Percentiles rank a stretch among this genome's conserved stretches.
Evolutionary conservation across 352 stramenopile species (phyloP).

Genomic region (Lagenidium giganteum): DNA sequence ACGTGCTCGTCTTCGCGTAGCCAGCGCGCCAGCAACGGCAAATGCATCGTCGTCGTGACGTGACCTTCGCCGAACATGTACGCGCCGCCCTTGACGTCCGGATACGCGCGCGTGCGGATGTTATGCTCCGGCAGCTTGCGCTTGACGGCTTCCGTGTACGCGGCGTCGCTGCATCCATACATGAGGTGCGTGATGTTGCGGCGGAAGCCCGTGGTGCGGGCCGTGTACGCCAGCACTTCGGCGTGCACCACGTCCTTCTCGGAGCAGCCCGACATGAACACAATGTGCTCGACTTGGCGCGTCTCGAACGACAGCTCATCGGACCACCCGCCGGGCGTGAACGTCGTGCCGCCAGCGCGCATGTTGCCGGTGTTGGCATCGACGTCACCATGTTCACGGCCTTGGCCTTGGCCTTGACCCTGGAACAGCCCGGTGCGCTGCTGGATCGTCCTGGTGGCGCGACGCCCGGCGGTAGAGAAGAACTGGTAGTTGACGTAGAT

Average conservation of each 20-base stretch:
- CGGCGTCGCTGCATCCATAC: constrained; percentile 52
- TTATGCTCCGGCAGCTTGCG: constrained; percentile 45
- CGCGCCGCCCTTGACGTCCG: constrained; percentile 19
- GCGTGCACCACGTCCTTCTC: constrained; percentile 56
- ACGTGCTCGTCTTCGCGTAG: constrained; percentile 28
- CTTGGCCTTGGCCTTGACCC: constrained; percentile 4
- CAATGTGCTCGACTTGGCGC: constrained; percentile 54
- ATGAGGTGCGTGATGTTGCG: constrained; percentile 64
- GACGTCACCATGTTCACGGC: constrained; percentile 4
- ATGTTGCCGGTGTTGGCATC: neutral
- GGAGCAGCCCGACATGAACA: constrained; percentile 73
- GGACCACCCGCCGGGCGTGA: too few species aligned
- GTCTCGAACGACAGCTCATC: constrained; percentile 28
- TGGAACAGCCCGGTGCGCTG: too few species aligned
- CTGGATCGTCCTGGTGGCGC: constrained; percentile 5
- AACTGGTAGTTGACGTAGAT: constrained; percentile 70
- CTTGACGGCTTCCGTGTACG: constrained; percentile 27
- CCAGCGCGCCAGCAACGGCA: constrained; percentile 47
- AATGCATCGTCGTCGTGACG: constrained; percentile 61
- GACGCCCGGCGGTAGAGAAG: constrained; percentile 29
- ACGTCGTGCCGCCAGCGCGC: constrained; percentile 6
- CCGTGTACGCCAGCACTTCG: constrained; percentile 65
- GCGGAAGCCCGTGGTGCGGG: constrained; percentile 45
- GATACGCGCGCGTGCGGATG: constrained; percentile 42
- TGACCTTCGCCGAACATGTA: constrained; percentile 53